These are phyloP conservation scores for Cicer judaicum DNA, from an alignment of 306 rosid genomes.

Conservation along the genomic window DNA sequence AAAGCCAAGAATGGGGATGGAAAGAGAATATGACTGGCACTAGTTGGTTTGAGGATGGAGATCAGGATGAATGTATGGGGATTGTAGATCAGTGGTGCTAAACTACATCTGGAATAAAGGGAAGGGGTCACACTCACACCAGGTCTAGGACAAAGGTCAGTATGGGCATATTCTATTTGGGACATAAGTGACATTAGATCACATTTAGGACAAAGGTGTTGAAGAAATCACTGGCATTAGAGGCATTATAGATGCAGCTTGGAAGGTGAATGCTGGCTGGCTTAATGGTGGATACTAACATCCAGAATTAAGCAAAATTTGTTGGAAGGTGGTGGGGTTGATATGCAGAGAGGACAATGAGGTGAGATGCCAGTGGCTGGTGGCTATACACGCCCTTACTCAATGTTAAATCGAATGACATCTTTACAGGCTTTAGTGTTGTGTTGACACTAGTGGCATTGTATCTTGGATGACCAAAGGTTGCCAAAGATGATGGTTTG, in stretches of 20 bases:
- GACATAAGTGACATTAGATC: neutral
- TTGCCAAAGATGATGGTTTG: neutral
- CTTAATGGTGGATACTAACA: neutral
- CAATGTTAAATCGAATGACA: neutral
- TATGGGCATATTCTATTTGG: neutral
- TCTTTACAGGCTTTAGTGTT: neutral
- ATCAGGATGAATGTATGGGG: neutral
- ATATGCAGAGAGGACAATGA: neutral
- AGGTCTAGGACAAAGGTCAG: neutral
- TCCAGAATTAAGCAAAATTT: neutral
- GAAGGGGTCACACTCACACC: neutral
- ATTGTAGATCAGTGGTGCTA: neutral
- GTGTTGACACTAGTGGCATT: neutral
- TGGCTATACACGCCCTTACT: neutral
- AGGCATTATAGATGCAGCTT: neutral
- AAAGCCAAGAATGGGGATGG: neutral
- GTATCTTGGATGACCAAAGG: neutral
- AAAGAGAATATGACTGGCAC: neutral
- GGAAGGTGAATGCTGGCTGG: neutral
- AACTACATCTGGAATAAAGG: neutral
- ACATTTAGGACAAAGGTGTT: neutral
- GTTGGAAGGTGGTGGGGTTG: neutral
- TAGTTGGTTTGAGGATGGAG: neutral
- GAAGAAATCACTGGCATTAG: neutral
- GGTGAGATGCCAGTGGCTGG: neutral